Percentiles rank a stretch among this genome's conserved stretches.
These are phyloP conservation scores for Fibroporia radiculosa DNA, from an alignment of 768 basidiomycete genomes.

Conservation along the genomic window DNA sequence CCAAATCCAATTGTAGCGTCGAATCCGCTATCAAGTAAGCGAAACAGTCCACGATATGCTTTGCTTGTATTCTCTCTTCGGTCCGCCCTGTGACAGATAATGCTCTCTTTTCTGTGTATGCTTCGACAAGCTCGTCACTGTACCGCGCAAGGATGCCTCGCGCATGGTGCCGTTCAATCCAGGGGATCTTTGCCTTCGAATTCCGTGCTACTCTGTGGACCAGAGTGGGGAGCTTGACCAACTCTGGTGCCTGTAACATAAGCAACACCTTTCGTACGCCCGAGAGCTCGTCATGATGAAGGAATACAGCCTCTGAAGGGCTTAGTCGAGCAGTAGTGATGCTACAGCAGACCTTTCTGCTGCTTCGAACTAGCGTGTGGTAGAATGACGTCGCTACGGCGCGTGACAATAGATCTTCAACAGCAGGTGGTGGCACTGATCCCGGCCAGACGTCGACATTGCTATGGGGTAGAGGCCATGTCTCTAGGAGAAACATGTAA, in stretches of 20 bases:
- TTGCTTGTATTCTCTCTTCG: no score
- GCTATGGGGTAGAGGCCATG: constrained; percentile 15
- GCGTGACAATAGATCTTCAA: constrained; percentile 1
- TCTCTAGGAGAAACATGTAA: constrained; percentile 33
- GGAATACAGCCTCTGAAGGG: not conserved
- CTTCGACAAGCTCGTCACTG: no score
- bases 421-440: constrained; percentile 30
- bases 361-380: not conserved
- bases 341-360: not conserved
- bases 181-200: no score
- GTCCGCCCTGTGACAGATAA: no score
- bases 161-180: no score
- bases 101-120: no score
- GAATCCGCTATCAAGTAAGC: no score
- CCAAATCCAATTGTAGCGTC: no score
- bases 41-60: no score
- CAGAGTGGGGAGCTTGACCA: not conserved
- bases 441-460: constrained; percentile 11
- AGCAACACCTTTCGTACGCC: not conserved
- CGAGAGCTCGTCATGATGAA: not conserved
- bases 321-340: not conserved
- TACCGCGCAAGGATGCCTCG: no score
- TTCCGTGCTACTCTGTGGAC: no score
- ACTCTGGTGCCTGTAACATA: not conserved
- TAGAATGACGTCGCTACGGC: constrained; percentile 2